Conservation (phyloP, 75 land plant genomes). For the Cupressus sempervirens region DNA sequence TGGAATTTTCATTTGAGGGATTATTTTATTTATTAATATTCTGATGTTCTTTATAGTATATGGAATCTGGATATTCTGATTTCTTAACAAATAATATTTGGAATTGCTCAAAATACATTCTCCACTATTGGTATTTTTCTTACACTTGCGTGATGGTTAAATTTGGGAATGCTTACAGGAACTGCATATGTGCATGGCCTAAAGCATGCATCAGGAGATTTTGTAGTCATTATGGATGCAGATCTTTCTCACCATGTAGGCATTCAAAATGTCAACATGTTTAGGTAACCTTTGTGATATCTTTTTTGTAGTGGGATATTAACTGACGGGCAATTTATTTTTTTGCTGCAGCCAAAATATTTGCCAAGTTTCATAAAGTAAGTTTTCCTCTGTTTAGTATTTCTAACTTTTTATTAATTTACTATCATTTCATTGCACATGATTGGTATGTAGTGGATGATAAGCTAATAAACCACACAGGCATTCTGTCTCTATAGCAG, state of each 20-base stretch:
- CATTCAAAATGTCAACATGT: neutral
- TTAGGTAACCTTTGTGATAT: neutral
- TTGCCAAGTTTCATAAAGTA: conserved; percentile 91
- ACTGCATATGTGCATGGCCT: conserved; percentile 94
- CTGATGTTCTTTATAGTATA: neutral
- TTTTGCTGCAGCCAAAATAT: conserved; percentile 85
- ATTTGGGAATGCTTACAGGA: conserved; percentile 46
- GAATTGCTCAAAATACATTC: neutral
- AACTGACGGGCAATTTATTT: neutral
- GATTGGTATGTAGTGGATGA: neutral
- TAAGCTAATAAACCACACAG: neutral
- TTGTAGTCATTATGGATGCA: conserved; percentile 92
- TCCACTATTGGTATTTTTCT: neutral
- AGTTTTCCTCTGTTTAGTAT: neutral
- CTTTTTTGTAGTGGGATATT: neutral
- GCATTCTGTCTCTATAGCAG: neutral
- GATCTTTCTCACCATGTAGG: conserved; percentile 97
- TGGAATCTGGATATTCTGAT: too few relatives aligned
- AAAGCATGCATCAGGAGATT: conserved; percentile 91
- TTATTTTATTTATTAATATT: neutral
- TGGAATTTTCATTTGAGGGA: conserved; percentile 5
- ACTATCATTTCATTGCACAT: neutral
- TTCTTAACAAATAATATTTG: neutral
- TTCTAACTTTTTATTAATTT: neutral
- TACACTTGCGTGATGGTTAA: neutral